Evolutionary conservation across 2,329 filamentous ascomycete genomes (phyloP), one percentile per base, ranked within the genome.

Genomic region (Aspergillus latus): DNA sequence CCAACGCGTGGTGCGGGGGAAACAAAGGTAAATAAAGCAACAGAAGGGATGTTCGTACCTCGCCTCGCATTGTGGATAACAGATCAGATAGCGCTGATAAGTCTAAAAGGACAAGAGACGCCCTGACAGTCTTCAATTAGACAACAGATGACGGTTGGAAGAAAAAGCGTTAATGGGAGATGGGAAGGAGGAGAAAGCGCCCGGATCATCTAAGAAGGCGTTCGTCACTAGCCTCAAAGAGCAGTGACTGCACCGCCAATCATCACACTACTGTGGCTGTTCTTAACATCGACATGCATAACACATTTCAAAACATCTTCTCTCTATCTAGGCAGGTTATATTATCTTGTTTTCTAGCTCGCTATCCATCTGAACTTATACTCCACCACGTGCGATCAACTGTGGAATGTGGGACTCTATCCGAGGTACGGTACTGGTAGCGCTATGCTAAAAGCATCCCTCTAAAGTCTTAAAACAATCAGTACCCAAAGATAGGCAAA

Each of bases 31-130:
- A 62, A 65, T 60, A 65, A 50, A 53, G 28, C 43, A 54, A 9
- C 15, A 37, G 46, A 30, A 39, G 30, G n/a, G 47, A 21, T 3
- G 16, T 39, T 59, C 63, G 32, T 69, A 74, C 71, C 66, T 73
- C 71, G 65, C 72, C 71, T 66, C 70, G 64, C 71, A 73, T 73
- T 50, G 46, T 72, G 66, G 48, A 48, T n/a, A 21, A 21, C n/a
- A 3, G 21, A 21, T 21, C 21, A 21, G 21, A 21, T 21, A 21
- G 21, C 21, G 21, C 21, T 21, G 48, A 39, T 57, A 15, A 52
- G 26, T 10, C 21, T 28, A 29, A 21, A 37, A 10, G 28, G 13
- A 52, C 13, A 16, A 37, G 15, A 26, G 13, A 28, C 7, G 37
- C 43, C 29, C 52, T 37, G 32, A 47, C 1, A 36, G 26, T 36